Evolutionary conservation across 1,284 basidiomycete genomes (phyloP).

Genomic region (Erythrobasidium hasegawianum): DNA sequence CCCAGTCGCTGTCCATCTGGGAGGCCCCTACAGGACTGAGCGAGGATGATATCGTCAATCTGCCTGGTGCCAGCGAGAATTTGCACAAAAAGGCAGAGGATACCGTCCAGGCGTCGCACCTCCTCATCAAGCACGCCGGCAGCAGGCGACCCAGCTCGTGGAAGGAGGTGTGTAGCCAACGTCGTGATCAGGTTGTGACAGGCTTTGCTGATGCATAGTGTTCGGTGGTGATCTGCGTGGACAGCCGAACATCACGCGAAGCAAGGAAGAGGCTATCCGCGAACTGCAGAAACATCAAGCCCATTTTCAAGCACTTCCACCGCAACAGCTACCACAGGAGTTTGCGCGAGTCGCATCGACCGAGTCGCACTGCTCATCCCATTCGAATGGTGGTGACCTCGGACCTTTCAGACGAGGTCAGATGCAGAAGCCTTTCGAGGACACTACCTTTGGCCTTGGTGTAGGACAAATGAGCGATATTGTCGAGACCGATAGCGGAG

Average conservation of each 20-base stretch:
- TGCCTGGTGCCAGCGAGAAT: constrained; percentile 65
- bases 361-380: constrained; percentile 85
- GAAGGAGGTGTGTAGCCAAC: constrained; percentile 71
- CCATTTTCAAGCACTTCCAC: constrained; percentile 45
- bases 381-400: constrained; percentile 73
- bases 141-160: constrained; percentile 85
- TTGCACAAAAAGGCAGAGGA: constrained; percentile 50
- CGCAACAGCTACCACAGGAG: constrained; percentile 56
- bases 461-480: constrained; percentile 75
- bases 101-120: constrained; percentile 86
- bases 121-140: constrained; percentile 85
- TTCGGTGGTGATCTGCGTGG: too few species aligned
- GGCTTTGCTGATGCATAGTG: too few species aligned
- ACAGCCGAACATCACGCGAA: constrained; percentile 75
- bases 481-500: constrained; percentile 89
- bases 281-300: constrained; percentile 64
- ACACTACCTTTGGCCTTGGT: constrained; percentile 73
- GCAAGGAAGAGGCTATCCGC: constrained; percentile 81
- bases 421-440: constrained; percentile 99
- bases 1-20: constrained; percentile 74
- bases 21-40: constrained; percentile 67
- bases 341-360: constrained; percentile 70
- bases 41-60: constrained; percentile 58
- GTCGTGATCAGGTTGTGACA: too few species aligned
- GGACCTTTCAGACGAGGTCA: constrained; percentile 76